Evolutionary conservation across 2,329 filamentous ascomycete species (phyloP).

Genomic region (Didymella segeticola): DNA sequence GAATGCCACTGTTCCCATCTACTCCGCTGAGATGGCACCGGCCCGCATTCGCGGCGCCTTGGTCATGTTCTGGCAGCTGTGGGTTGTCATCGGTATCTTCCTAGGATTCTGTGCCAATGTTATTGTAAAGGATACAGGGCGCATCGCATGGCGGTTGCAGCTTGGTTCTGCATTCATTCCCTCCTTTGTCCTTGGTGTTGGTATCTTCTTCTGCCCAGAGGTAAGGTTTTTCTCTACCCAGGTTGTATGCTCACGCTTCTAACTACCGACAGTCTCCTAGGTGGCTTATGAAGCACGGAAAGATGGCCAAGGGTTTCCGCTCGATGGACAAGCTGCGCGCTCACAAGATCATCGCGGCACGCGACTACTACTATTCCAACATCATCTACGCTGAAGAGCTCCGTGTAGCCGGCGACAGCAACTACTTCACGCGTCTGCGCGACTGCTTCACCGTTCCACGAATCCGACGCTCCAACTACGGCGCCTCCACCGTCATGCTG

Average conservation of each 20-base stretch:
- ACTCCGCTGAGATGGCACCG: constrained; percentile 46
- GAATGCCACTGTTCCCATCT: constrained; percentile 45
- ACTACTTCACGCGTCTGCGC: constrained; percentile 52
- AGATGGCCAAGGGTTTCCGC: constrained; percentile 51
- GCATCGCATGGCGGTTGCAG: constrained; percentile 47
- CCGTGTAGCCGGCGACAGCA: constrained; percentile 40
- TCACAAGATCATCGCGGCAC: constrained; percentile 43
- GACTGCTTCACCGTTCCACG: constrained; percentile 56
- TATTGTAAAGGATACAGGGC: constrained; percentile 51
- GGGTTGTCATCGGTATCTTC: constrained; percentile 49
- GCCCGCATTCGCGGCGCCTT: constrained; percentile 45
- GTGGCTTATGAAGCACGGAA: constrained; percentile 50
- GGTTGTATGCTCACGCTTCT: background rate
- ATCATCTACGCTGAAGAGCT: constrained; percentile 46
- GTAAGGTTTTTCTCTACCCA: background rate
- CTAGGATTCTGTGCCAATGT: constrained; percentile 58
- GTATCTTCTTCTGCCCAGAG: constrained; percentile 50
- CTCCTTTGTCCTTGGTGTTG: constrained; percentile 43
- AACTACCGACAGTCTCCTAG: constrained; percentile 38
- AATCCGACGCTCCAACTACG: constrained; percentile 48
- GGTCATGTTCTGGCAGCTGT: constrained; percentile 51
- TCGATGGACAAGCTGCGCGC: constrained; percentile 56
- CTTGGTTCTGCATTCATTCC: constrained; percentile 51
- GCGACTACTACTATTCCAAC: constrained; percentile 49
- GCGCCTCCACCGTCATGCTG: constrained; percentile 50